Evolutionary conservation across 2,329 filamentous ascomycete genomes (phyloP), one percentile per base, ranked within the genome.

Genomic region (Dothistroma pini): DNA sequence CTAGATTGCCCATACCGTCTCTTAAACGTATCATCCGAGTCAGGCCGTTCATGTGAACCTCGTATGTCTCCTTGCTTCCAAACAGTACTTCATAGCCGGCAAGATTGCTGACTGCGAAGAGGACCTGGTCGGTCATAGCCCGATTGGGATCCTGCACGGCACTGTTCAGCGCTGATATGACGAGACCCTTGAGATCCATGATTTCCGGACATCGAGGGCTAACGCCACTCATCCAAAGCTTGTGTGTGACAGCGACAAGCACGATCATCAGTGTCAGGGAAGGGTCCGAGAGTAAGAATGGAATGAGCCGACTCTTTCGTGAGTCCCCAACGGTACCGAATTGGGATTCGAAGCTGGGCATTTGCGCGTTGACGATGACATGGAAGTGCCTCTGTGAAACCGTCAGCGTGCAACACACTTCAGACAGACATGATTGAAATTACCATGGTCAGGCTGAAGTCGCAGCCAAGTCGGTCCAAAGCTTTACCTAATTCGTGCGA

Each of bases 131-230:
- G 1, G 61, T 62, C 2, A 51, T 58, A n/a, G 64, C 65, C 1
- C 67, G 62, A 4, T 54, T 53, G 1, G 65, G 64, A 47, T 70
- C 66, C 31, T 47, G 32, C 29, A 70, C 56, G 5, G 68, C 67
- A 29, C 66, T 64, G 47, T 71, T 70, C 48, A 50, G 10, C 16
- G 48, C 48, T 12, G 48, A 50, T 12, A 50, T 12, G 48, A 31
- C 48, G 11, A 50, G 25, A 11, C 48, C 48, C 22, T 50, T 50
- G 48, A 50, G 48, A 50, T 50, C 9, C 21, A 5, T 25, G 16
- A 50, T 31, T 9, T 11, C 48, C n/a, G 44, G 10, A 19, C 44
- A 49, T 21, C 22, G 44, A 10, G 44, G n/a, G n/a, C n/a, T 49
- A 4, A 49, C 29, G 22, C 48, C 48, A 11, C 4, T 12, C 21